Evolutionary conservation across 176 grass and related monocot genomes (phyloP), one percentile per base, ranked within the genome.

Genomic region (Rhynchospora pubera): DNA sequence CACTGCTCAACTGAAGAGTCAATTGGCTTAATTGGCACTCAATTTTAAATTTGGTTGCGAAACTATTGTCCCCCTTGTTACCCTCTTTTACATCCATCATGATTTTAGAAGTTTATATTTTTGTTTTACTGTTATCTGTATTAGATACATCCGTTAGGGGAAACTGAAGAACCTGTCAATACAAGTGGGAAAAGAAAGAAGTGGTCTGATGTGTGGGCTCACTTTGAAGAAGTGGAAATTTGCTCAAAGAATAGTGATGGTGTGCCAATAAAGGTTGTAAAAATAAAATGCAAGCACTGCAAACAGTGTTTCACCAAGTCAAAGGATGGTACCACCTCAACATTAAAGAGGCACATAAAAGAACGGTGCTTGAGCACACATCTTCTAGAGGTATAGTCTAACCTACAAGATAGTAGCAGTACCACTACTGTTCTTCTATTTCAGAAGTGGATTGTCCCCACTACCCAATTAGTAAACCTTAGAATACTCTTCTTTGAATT

Each of bases 271-370:
- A 72, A 47, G 68, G 43, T 21, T 50, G 19, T 50, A n/a, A 50
- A 72, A 72, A 4, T 72, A 22, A 72, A 47, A 72, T 72, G 68
- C 68, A 48, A 72, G 44, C 18, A 9, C 19, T 72, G 68, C 22
- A 72, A 48, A 9, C 44, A 34, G 43, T 48, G 19, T 50, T 72
- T 45, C 30, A 23, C 68, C 43, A 72, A 50, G n/a, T 72, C 19
- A 13, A 48, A 72, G 18, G n/a, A 18, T 5, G 42, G 43, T 72
- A 72, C 1, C 18, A 72, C 68, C 44, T 48, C 44, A 21, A 5
- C 68, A 72, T 48, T 72, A 12, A 72, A 72, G 68, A 72, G 44
- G 44, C 68, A 72, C 68, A 45, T 57, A 18, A 18, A 57, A n/a
- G 56, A 6, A 57, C 56, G 1, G 5, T 57, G 56, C 5, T 13